Evolutionary conservation across 2,329 filamentous ascomycete species (phyloP), one percentile per base, ranked within the genome.

Genomic region (Dothideomycetes sp.): DNA sequence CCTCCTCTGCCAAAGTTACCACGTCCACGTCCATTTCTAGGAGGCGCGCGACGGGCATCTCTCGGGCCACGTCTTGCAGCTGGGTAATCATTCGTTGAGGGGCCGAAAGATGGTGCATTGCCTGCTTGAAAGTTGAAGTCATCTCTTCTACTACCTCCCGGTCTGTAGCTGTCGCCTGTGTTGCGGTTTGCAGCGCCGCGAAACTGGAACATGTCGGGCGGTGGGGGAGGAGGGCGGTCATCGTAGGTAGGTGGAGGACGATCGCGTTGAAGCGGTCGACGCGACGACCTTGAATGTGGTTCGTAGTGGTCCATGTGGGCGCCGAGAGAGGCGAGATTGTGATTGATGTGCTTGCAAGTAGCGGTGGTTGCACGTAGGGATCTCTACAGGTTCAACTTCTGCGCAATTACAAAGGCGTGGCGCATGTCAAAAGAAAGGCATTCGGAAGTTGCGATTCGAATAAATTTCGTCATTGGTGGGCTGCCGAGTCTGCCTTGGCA

Each of bases 121-220:
- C 34, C 34, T 5, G 34, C 28, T 6, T 28, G 34, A 30, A 44
- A 44, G 35, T 34, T 39, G 42, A 44, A 44, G n/a, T 25, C 35
- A 16, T 43, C 33, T 17, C 41, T 20, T 30, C 33, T 30, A 12
- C 16, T 8, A n/a, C 24, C 17, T 3, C 16, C 25, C 12, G 41
- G 41, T 16, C 41, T 30, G 28, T 43, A 43, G 30, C 28, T 38
- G 34, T 43, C 41, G n/a, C 13, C 41, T 11, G 33, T 27, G 22
- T 5, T 5, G 12, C 5, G 13, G 12, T 18, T 28, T 18, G 37
- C 42, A 13, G 42, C 42, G 15, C 42, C 42, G 13, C 42, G 42
- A 20, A 44, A 44, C n/a, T 44, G 42, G 35, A 44, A 44, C 42
- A 44, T 40, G 35, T 44, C 42, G n/a, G 13, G 9, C 4, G 41